Percentiles rank a stretch among this genome's conserved stretches.
Evolutionary conservation across 495 filamentous ascomycete species (phyloP).

Genomic region (Penicillium flavigenum): DNA sequence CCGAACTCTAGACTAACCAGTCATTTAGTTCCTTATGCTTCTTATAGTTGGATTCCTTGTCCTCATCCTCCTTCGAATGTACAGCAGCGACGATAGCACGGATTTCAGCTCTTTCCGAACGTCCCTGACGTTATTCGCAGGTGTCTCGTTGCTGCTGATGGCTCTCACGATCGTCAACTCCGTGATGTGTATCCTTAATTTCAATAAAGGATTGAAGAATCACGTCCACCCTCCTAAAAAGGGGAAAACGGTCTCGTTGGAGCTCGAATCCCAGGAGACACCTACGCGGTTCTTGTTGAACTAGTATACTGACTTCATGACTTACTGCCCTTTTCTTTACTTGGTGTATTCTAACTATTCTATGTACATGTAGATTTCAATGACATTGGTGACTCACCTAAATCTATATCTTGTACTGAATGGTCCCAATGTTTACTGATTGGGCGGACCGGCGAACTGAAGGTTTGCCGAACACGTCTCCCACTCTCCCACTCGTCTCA

Average conservation of each 20-base stretch:
- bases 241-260: conserved; percentile 1
- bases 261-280: conserved; percentile 7
- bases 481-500: background rate
- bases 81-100: background rate
- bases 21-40: conserved; percentile 15
- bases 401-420: background rate
- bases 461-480: conserved; percentile 1
- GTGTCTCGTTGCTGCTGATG: conserved; percentile 18
- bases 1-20: conserved; percentile 1
- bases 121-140: conserved; percentile 23
- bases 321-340: background rate
- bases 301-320: background rate
- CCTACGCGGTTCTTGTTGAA: conserved; percentile 10
- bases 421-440: background rate
- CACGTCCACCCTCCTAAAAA: conserved; percentile 8
- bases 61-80: conserved; percentile 11
- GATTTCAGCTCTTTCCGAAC: conserved; percentile 14
- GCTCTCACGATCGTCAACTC: conserved; percentile 17
- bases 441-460: background rate
- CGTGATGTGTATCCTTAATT: conserved; percentile 24
- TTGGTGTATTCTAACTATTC: background rate
- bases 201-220: conserved; percentile 24
- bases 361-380: background rate
- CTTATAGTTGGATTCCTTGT: conserved; percentile 16
- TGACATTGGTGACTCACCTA: background rate